Conservation (phyloP, 371 early-diverging fungal species). For the Syncephalastrum sp. region DNA sequence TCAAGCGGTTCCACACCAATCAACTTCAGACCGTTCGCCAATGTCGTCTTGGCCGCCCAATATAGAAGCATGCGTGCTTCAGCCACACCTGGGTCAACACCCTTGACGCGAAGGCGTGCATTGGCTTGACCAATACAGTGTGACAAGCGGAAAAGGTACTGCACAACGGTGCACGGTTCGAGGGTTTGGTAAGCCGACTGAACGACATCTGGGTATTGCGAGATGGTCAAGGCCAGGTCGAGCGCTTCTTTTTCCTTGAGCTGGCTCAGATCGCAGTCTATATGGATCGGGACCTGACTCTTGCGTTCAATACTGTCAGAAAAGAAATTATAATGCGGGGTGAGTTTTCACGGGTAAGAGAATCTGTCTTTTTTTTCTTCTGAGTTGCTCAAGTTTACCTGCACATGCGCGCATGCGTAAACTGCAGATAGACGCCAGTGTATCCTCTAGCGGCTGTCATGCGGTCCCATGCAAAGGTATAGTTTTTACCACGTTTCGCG, state of each 20-base stretch:
- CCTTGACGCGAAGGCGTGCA: conserved; percentile 72
- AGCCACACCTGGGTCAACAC: conserved; percentile 64
- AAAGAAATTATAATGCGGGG: background rate
- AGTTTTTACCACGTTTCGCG: conserved; percentile 91
- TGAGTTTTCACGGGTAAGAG: background rate
- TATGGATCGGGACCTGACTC: conserved; percentile 15
- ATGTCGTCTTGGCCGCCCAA: conserved; percentile 70
- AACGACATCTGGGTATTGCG: conserved; percentile 86
- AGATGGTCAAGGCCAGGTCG: conserved; percentile 72
- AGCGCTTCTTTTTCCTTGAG: conserved; percentile 71
- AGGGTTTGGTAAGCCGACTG: conserved; percentile 47
- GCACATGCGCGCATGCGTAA: conserved; percentile 89
- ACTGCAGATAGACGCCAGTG: conserved; percentile 98
- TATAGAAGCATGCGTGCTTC: conserved; percentile 78
- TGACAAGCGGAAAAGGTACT: conserved; percentile 82
- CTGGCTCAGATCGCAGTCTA: conserved; percentile 32
- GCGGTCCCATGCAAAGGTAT: conserved; percentile 92
- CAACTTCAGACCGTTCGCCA: conserved; percentile 78
- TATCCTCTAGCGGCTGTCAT: conserved; percentile 94
- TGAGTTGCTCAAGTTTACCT: conserved; percentile 36
- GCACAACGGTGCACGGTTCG: conserved; percentile 89
- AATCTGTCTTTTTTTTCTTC: background rate
- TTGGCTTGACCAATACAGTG: conserved; percentile 79
- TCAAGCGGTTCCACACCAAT: conserved; percentile 81
- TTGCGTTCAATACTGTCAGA: conserved; percentile 42